Evolutionary conservation across 2,329 filamentous ascomycete species (phyloP).

Genomic region (Cladophialophora bantiana): DNA sequence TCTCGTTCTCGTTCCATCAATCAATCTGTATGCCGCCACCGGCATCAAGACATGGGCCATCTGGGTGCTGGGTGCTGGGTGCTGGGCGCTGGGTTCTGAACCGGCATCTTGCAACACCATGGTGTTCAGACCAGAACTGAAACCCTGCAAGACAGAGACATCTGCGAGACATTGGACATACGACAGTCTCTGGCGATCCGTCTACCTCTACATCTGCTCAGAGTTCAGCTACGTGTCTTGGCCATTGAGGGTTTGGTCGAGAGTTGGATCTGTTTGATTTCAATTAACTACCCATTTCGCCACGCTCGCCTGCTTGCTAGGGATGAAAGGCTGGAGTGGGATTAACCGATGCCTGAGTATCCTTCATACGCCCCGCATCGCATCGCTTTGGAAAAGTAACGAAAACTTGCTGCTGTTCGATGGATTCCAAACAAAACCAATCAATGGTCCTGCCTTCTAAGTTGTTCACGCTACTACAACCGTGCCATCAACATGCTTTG

Average conservation of each 20-base stretch:
- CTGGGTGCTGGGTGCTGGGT: too few relatives aligned
- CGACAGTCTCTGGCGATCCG: background rate
- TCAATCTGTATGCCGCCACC: too few relatives aligned
- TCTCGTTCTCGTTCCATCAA: too few relatives aligned
- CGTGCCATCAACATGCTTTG: conserved; percentile 15
- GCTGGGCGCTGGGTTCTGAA: too few relatives aligned
- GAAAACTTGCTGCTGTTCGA: conserved; percentile 12
- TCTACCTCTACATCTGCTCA: background rate
- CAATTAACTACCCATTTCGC: conserved; percentile 1
- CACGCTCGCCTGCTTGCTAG: conserved; percentile 9
- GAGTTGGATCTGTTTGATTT: background rate
- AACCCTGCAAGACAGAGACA: too few relatives aligned
- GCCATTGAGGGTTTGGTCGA: background rate
- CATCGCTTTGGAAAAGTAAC: conserved; percentile 22
- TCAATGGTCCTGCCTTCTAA: conserved; percentile 28
- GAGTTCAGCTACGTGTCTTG: background rate
- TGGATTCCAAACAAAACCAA: conserved; percentile 33
- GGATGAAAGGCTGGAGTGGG: conserved; percentile 11
- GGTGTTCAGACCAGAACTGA: too few relatives aligned
- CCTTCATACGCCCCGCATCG: conserved; percentile 8
- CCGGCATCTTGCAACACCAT: too few relatives aligned
- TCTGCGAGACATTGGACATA: too few relatives aligned
- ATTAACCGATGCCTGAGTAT: conserved; percentile 8
- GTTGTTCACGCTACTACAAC: conserved; percentile 10
- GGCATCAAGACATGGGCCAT: too few relatives aligned